Conservation (phyloP, 805 yeast genomes). For the Wickerhamiella sorbophila region DNA sequence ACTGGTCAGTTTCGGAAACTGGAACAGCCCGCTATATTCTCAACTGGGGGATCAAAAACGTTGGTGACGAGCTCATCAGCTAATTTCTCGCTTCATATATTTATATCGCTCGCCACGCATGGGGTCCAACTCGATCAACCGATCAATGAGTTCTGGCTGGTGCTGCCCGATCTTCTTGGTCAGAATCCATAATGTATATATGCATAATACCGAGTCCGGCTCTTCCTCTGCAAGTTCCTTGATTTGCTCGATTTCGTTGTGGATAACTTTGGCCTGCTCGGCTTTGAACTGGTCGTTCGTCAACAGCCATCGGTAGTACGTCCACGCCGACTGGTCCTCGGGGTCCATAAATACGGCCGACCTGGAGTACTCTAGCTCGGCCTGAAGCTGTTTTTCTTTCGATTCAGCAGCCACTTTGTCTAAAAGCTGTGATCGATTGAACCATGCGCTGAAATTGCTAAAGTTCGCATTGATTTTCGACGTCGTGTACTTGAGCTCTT, state of each 20-base stretch:
- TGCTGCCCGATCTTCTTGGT: constrained; percentile 2
- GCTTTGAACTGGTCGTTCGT: constrained; percentile 27
- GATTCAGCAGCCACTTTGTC: constrained; percentile 32
- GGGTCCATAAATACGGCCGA: constrained; percentile 88
- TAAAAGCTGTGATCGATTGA: constrained; percentile 62
- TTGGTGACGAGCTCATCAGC: constrained; percentile 3
- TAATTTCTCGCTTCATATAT: constrained; percentile 1
- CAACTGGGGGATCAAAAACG: constrained; percentile 19
- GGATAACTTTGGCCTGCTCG: constrained; percentile 28
- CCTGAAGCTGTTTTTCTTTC: constrained; percentile 23
- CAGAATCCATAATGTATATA: constrained; percentile 31
- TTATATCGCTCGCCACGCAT: constrained; percentile 19
- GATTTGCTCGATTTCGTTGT: constrained; percentile 34
- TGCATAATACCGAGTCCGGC: constrained; percentile 59
- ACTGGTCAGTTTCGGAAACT: constrained; percentile 23
- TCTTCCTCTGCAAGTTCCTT: constrained; percentile 61
- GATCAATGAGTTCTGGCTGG: constrained; percentile 8
- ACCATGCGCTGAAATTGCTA: constrained; percentile 94
- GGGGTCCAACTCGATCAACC: constrained; percentile 24
- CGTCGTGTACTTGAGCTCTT: constrained; percentile 68
- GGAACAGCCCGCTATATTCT: constrained; percentile 23
- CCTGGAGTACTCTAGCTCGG: constrained; percentile 55
- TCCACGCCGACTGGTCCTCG: constrained; percentile 88
- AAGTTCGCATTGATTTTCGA: constrained; percentile 66
- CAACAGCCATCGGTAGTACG: constrained; percentile 70